phyloP scores from a whole-genome alignment of 805 yeast genomes.

The Candida incommunis region DNA sequence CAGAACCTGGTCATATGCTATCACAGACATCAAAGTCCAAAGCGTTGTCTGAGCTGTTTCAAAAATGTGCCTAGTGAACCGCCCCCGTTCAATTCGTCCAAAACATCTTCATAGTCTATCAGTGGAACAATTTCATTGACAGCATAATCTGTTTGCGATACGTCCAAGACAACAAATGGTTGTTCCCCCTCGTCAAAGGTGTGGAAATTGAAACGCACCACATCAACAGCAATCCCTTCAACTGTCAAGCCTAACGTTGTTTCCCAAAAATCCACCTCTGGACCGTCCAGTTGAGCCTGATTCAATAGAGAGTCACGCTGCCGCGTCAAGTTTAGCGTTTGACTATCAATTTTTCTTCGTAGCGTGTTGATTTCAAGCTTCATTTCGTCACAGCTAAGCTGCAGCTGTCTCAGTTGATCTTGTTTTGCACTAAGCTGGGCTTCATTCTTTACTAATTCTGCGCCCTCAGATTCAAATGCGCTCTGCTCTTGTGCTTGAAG shows the following conservation, averaged over 20 bases:
- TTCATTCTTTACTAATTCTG: neutral
- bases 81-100: neutral
- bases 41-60: neutral
- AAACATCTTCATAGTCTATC: neutral
- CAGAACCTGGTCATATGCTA: no score
- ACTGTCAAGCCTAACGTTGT: neutral
- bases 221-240: neutral
- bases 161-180: neutral
- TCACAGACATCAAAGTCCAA: no score
- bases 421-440: neutral
- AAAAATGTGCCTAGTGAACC: neutral
- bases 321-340: neutral
- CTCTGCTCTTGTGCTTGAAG: neutral
- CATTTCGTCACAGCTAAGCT: neutral
- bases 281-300: neutral
- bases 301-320: neutral
- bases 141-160: neutral
- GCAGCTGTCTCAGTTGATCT: neutral
- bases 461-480: neutral
- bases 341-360: neutral
- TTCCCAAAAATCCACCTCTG: slow-evolving; percentile 1
- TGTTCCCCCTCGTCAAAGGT: neutral
- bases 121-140: neutral
- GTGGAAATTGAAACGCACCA: neutral
- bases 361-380: neutral